Percentiles rank a stretch among this genome's conserved stretches.
Evolutionary conservation across 345 rosid genomes (phyloP).

Genomic region (Punica granatum): DNA sequence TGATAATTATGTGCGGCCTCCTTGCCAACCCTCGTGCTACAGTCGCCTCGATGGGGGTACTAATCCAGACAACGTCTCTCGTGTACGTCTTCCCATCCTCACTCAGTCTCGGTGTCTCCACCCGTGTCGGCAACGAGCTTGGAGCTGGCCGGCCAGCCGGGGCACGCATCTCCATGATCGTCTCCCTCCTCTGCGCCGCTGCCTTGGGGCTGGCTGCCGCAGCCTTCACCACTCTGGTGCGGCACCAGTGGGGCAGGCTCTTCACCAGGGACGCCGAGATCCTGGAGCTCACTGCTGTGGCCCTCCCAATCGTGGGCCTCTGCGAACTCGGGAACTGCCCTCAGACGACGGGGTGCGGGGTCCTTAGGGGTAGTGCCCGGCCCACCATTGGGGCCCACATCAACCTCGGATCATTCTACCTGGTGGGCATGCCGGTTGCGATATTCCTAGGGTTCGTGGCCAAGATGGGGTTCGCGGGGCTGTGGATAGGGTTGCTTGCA

Average conservation of each 20-base stretch:
- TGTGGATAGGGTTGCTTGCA: constrained; percentile 89
- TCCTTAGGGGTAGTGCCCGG: constrained; percentile 79
- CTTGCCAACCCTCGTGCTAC: constrained; percentile 78
- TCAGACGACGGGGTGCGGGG: constrained; percentile 93
- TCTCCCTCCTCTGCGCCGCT: constrained; percentile 52
- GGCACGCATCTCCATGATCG: constrained; percentile 73
- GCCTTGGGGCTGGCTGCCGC: constrained; percentile 66
- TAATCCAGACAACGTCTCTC: constrained; percentile 83
- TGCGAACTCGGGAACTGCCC: constrained; percentile 99
- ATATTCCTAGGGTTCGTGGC: constrained; percentile 53
- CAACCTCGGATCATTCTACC: constrained; percentile 84
- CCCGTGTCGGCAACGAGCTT: constrained; percentile 81
- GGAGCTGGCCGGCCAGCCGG: constrained; percentile 77
- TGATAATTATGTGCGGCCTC: constrained; percentile 86
- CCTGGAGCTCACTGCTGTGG: constrained; percentile 63
- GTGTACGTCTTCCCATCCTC: constrained; percentile 92
- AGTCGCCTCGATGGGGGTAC: constrained; percentile 92
- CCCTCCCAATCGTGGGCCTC: constrained; percentile 80
- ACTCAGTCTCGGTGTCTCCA: constrained; percentile 84
- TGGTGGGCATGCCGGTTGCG: constrained; percentile 91
- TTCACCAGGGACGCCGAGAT: constrained; percentile 66
- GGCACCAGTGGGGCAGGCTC: constrained; percentile 78
- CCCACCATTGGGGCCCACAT: constrained; percentile 88
- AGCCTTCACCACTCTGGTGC: constrained; percentile 59
- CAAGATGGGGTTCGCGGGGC: constrained; percentile 71